Evolutionary conservation across 768 basidiomycete genomes (phyloP).

Genomic region (Leccinum truebloodii): DNA sequence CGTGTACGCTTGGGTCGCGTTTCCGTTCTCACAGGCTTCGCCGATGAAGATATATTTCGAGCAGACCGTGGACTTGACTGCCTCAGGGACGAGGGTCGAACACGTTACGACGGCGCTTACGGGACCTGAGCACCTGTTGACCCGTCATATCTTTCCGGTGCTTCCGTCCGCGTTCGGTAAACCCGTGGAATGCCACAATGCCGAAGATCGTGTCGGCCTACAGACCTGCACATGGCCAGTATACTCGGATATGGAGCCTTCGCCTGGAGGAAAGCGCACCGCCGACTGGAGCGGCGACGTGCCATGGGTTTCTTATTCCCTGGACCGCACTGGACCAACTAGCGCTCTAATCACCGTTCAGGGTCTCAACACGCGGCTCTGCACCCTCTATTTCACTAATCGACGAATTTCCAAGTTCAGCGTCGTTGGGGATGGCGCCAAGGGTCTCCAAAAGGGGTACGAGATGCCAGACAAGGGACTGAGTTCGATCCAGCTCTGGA

Average conservation of each 20-base stretch:
- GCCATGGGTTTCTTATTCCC: slow-evolving; percentile 47
- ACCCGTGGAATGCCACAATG: slow-evolving; percentile 34
- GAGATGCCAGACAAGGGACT: slow-evolving; percentile 38
- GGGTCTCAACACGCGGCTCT: slow-evolving; percentile 64
- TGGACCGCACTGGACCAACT: slow-evolving; percentile 42
- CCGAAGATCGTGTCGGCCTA: slow-evolving; percentile 36
- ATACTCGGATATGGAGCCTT: slow-evolving; percentile 35
- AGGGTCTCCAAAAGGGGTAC: slow-evolving; percentile 44
- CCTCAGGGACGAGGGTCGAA: slow-evolving; percentile 26
- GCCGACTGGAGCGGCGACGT: background rate
- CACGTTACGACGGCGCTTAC: slow-evolving; percentile 45
- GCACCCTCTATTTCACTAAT: slow-evolving; percentile 58
- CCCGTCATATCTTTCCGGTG: slow-evolving; percentile 43
- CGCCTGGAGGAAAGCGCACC: slow-evolving; percentile 33
- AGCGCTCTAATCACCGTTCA: slow-evolving; percentile 50
- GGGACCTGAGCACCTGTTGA: slow-evolving; percentile 45
- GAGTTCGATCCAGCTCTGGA: slow-evolving; percentile 55
- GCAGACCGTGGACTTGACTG: slow-evolving; percentile 53
- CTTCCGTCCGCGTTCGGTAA: slow-evolving; percentile 52
- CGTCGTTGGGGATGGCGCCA: slow-evolving; percentile 38
- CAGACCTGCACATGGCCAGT: slow-evolving; percentile 52
- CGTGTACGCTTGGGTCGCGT: slow-evolving; percentile 43
- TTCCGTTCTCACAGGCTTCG: slow-evolving; percentile 62
- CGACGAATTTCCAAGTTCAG: slow-evolving; percentile 43
- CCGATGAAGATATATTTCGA: slow-evolving; percentile 75